Evolutionary conservation across 176 grass and related monocot species (phyloP).

Genomic region (Luzula sylvatica): DNA sequence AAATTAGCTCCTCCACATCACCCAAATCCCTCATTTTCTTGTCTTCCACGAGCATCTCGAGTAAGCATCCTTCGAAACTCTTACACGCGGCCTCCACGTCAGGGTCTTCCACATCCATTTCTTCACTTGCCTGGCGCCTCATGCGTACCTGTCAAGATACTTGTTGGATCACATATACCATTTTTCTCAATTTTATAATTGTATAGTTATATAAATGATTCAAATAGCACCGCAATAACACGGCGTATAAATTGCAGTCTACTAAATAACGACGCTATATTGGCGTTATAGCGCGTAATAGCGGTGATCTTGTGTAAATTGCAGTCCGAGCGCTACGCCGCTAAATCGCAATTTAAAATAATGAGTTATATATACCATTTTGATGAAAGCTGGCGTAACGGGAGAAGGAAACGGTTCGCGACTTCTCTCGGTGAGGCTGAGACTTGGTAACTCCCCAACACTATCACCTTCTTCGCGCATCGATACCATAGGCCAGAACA

Average conservation of each 20-base stretch:
- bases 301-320: too few relatives aligned
- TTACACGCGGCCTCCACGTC: conserved; percentile 26
- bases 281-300: too few relatives aligned
- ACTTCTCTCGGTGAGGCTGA: conserved; percentile 7
- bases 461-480: conserved; percentile 5
- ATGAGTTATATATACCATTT: background rate
- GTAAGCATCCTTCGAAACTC: conserved; percentile 33
- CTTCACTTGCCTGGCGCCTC: background rate
- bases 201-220: too few relatives aligned
- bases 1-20: conserved; percentile 35
- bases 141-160: background rate
- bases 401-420: conserved; percentile 20
- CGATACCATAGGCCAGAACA: conserved; percentile 26
- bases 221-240: too few relatives aligned
- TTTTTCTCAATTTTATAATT: too few relatives aligned
- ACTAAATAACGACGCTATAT: too few relatives aligned
- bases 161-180: too few relatives aligned
- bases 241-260: too few relatives aligned
- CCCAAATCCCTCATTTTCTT: conserved; percentile 35
- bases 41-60: conserved; percentile 36
- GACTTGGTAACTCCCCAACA: conserved; percentile 9
- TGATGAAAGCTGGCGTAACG: conserved; percentile 15
- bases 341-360: too few relatives aligned
- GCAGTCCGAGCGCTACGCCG: too few relatives aligned
- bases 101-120: background rate